Percentiles rank a stretch among this genome's conserved stretches.
Evolutionary conservation across 2,329 filamentous ascomycete genomes (phyloP).

Genomic region (Aspergillus persii): DNA sequence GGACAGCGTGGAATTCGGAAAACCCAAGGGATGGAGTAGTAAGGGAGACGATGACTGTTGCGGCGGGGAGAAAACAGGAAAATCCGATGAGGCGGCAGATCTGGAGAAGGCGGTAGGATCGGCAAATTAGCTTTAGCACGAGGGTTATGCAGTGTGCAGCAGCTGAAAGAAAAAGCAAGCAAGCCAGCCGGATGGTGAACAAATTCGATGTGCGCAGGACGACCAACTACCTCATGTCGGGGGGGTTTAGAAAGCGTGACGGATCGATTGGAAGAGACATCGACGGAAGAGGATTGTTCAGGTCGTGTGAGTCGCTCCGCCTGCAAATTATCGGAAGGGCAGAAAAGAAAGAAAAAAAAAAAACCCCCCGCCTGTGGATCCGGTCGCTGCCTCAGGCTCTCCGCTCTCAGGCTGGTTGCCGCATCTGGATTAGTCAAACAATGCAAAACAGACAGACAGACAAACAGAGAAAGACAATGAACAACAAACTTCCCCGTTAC

Average conservation of each 20-base stretch:
- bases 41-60: slow-evolving; percentile 14
- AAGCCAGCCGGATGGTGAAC: slow-evolving; percentile 4
- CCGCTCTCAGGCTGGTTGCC: slow-evolving; percentile 28
- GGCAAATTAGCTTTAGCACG: slow-evolving; percentile 20
- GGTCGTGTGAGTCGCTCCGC: slow-evolving; percentile 30
- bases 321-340: slow-evolving; percentile 18
- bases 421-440: slow-evolving; percentile 22
- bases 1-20: slow-evolving; percentile 13
- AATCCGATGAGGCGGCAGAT: slow-evolving; percentile 28
- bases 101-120: slow-evolving; percentile 24
- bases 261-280: slow-evolving; percentile 21
- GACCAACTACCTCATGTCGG: slow-evolving; percentile 36
- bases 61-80: slow-evolving; percentile 25
- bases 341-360: slow-evolving; percentile 17
- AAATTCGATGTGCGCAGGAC: slow-evolving; percentile 11
- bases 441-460: slow-evolving; percentile 1
- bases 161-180: not conserved
- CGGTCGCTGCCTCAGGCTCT: slow-evolving; percentile 25
- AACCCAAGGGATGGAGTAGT: slow-evolving; percentile 14
- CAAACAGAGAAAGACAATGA: not conserved
- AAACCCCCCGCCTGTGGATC: slow-evolving; percentile 36
- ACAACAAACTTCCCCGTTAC: not conserved
- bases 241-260: slow-evolving; percentile 20
- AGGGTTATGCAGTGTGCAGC: not conserved
- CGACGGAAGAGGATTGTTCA: slow-evolving; percentile 17